Conservation (phyloP, 768 basidiomycete genomes). For the Amanita pseudoporphyria region DNA sequence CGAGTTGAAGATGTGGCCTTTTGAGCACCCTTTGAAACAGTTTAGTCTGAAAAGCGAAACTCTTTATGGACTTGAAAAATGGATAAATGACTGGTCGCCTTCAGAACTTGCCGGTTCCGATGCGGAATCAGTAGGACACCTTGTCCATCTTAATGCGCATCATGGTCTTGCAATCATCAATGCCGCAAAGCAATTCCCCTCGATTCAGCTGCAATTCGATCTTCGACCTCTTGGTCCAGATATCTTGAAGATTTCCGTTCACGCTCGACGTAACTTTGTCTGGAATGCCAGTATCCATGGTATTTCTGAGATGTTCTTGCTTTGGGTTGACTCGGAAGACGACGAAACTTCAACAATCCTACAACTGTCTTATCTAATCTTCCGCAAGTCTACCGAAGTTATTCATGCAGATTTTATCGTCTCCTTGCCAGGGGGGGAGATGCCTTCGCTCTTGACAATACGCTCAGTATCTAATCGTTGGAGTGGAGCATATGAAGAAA, state of each 20-base stretch:
- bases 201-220: slow-evolving; percentile 49
- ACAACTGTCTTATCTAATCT: slow-evolving; percentile 63
- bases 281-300: slow-evolving; percentile 79
- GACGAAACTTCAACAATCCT: slow-evolving; percentile 72
- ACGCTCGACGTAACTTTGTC: slow-evolving; percentile 56
- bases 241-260: slow-evolving; percentile 67
- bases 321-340: slow-evolving; percentile 97
- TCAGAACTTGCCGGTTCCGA: slow-evolving; percentile 60
- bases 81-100: slow-evolving; percentile 74
- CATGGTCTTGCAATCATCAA: slow-evolving; percentile 74
- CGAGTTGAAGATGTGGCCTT: slow-evolving; percentile 91
- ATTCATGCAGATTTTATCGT: slow-evolving; percentile 74
- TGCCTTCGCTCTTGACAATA: slow-evolving; percentile 60
- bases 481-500: slow-evolving; percentile 82
- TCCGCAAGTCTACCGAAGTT: slow-evolving; percentile 53
- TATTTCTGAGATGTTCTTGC: slow-evolving; percentile 77
- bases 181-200: slow-evolving; percentile 82
- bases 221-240: slow-evolving; percentile 80
- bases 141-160: slow-evolving; percentile 77
- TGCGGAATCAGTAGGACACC: slow-evolving; percentile 60
- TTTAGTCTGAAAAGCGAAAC: slow-evolving; percentile 71
- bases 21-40: slow-evolving; percentile 83
- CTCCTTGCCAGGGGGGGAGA: slow-evolving; percentile 48
- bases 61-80: slow-evolving; percentile 65
- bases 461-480: slow-evolving; percentile 85